A percentile compares a stretch with the other conserved stretches of the same genome.
Conservation (phyloP, 2,329 filamentous ascomycete genomes). For the Monosporascus sp. region DNA sequence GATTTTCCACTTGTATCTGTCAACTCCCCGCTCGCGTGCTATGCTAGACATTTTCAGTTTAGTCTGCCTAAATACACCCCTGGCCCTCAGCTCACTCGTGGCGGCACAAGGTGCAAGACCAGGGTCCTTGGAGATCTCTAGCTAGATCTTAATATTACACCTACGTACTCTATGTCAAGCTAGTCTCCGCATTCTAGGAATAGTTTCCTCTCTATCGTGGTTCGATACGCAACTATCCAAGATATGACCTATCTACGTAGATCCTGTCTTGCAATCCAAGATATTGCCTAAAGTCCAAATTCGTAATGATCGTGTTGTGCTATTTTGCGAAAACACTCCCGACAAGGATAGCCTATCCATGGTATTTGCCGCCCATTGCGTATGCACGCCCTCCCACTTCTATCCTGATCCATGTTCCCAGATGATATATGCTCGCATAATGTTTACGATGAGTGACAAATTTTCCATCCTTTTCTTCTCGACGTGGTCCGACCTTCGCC, state of each 20-base stretch:
- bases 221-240: too few species aligned
- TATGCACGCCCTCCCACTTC: neutral
- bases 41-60: neutral
- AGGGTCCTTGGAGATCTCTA: neutral
- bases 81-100: neutral
- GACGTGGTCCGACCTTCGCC: neutral
- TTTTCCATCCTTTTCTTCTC: neutral
- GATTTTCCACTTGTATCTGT: neutral
- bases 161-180: neutral
- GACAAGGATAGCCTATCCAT: neutral
- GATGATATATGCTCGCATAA: neutral
- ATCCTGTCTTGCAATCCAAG: too few species aligned
- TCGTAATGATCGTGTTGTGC: too few species aligned
- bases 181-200: neutral
- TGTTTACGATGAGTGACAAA: neutral
- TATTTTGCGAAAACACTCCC: too few species aligned
- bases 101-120: neutral
- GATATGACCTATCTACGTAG: too few species aligned
- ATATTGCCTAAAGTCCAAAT: too few species aligned
- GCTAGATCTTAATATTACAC: neutral
- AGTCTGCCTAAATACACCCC: neutral
- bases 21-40: neutral
- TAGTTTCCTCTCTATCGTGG: neutral
- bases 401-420: neutral
- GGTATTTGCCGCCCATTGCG: neutral